These are phyloP conservation scores for Gossypium davidsonii DNA, from an alignment of 441 rosid species.

Conservation along the genomic window DNA sequence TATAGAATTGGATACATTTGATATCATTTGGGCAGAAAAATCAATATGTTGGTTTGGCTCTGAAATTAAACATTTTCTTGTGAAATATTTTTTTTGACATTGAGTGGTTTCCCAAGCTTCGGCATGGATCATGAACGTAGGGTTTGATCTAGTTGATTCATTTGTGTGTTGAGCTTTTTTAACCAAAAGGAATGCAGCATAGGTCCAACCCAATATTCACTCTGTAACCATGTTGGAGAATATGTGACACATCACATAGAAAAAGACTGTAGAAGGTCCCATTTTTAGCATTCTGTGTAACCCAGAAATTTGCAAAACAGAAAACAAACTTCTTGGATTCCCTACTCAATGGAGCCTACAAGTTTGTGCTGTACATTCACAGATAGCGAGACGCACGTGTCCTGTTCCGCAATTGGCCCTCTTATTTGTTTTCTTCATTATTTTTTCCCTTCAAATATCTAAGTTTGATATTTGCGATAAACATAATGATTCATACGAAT, in stretches of 20 bases:
- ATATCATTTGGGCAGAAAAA: constrained; percentile 25
- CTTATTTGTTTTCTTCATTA: too few species aligned
- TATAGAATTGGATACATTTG: constrained; percentile 40
- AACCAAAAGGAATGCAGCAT: too few species aligned
- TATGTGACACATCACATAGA: background rate
- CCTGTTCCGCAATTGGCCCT: background rate
- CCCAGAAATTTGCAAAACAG: background rate
- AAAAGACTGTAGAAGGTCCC: background rate
- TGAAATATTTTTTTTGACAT: constrained; percentile 13
- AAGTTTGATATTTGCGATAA: too few species aligned
- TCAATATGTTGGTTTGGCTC: constrained; percentile 19
- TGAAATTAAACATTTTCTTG: constrained; percentile 28
- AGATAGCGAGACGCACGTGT: background rate
- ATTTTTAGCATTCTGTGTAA: background rate
- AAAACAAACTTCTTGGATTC: background rate
- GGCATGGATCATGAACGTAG: constrained; percentile 20
- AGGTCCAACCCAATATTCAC: constrained; percentile 23
- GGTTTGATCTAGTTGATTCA: too few species aligned
- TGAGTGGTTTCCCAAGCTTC: constrained; percentile 35
- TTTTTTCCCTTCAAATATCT: too few species aligned
- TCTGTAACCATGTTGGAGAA: background rate
- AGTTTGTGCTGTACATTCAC: background rate
- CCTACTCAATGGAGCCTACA: background rate
- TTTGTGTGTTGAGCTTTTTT: too few species aligned
- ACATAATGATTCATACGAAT: too few species aligned